These are phyloP conservation scores for Lactifluus hygrophoroides DNA, from an alignment of 768 basidiomycete species.

Conservation along the genomic window DNA sequence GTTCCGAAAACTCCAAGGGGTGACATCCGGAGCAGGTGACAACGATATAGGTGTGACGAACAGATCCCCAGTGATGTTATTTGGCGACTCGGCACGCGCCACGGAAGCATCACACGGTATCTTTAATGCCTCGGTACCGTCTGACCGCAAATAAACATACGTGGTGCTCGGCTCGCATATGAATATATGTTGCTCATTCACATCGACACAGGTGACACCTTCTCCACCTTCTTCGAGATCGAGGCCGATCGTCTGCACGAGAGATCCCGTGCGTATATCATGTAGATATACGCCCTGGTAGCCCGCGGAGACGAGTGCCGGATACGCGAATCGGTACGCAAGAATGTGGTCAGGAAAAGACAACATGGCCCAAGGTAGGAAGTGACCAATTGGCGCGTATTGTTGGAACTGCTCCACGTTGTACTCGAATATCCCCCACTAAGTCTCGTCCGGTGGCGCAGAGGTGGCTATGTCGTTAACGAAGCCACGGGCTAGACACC, in stretches of 20 bases:
- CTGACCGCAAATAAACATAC: conserved; percentile 45
- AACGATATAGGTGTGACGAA: neutral
- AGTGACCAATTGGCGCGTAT: conserved; percentile 37
- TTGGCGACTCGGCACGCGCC: neutral
- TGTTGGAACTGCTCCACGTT: conserved; percentile 20
- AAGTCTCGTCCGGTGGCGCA: conserved; percentile 21
- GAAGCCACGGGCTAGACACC: conserved; percentile 40
- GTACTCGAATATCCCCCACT: conserved; percentile 22
- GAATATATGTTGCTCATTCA: conserved; percentile 49
- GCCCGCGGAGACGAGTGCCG: conserved; percentile 48
- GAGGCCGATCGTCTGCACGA: conserved; percentile 41
- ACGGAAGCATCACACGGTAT: conserved; percentile 10
- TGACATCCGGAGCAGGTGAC: neutral
- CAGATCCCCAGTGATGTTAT: neutral
- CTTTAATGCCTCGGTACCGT: conserved; percentile 37
- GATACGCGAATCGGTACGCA: conserved; percentile 64
- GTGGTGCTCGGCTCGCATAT: conserved; percentile 43
- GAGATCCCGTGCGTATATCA: conserved; percentile 45
- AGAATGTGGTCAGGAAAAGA: conserved; percentile 33
- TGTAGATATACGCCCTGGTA: conserved; percentile 44
- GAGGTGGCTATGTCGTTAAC: neutral
- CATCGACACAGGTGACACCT: conserved; percentile 59
- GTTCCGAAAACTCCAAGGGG: too few relatives aligned
- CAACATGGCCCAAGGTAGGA: conserved; percentile 55
- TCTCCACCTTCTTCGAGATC: conserved; percentile 29